Conservation (phyloP, 805 yeast genomes). For the Teunomyces stri region DNA sequence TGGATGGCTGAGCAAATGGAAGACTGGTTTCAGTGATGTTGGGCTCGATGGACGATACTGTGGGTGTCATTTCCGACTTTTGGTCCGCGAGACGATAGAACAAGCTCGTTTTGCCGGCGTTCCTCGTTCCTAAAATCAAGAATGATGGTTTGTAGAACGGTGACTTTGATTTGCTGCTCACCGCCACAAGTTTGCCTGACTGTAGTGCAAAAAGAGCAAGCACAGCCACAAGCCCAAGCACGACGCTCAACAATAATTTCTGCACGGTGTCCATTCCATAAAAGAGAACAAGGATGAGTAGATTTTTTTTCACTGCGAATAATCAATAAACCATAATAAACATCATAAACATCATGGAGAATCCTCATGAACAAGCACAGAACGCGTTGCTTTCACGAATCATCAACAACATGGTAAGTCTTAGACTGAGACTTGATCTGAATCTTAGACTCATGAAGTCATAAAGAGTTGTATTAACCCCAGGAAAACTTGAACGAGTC, state of each 20-base stretch:
- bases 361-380: slow-evolving; percentile 83
- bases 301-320: not conserved
- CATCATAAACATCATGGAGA: slow-evolving; percentile 60
- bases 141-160: slow-evolving; percentile 49
- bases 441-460: too few species aligned
- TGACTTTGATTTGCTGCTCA: slow-evolving; percentile 3
- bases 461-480: slow-evolving; percentile 3
- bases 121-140: slow-evolving; percentile 62
- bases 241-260: slow-evolving; percentile 19
- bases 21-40: slow-evolving; percentile 26
- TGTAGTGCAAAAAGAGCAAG: slow-evolving; percentile 24
- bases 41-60: slow-evolving; percentile 41
- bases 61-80: slow-evolving; percentile 14
- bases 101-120: slow-evolving; percentile 65
- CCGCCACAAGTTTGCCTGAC: slow-evolving; percentile 7
- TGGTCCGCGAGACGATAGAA: slow-evolving; percentile 31
- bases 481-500: slow-evolving; percentile 73
- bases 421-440: too few species aligned
- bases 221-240: slow-evolving; percentile 26
- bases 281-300: not conserved
- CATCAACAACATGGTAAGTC: slow-evolving; percentile 67
- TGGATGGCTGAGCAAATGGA: slow-evolving; percentile 34
- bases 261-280: slow-evolving; percentile 39
- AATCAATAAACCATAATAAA: not conserved
- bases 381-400: slow-evolving; percentile 72